Conservation (phyloP, 2,329 filamentous ascomycete genomes). For the Hymenoscyphus repandus region DNA sequence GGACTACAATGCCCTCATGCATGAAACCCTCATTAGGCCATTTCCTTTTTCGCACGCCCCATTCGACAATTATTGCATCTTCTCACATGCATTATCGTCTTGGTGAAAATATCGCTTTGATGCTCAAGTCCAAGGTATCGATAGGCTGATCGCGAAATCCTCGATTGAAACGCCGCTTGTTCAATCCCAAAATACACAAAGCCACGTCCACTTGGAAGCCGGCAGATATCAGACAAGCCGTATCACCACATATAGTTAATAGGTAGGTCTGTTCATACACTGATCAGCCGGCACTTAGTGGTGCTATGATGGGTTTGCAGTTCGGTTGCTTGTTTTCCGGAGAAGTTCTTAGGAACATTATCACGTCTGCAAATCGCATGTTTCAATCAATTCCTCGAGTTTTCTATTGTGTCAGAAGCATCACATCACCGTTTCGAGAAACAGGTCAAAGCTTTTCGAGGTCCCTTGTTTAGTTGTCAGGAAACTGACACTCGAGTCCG, state of each 20-base stretch:
- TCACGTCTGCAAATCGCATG: background rate
- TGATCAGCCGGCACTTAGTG: too few species aligned
- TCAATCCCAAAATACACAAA: too few species aligned
- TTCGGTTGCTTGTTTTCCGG: too few species aligned
- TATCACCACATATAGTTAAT: too few species aligned
- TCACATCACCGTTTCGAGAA: background rate
- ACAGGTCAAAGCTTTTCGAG: background rate
- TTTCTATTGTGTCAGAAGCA: background rate
- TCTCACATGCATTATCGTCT: background rate
- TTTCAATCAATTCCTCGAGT: background rate
- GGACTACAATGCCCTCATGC: background rate
- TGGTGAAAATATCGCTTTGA: too few species aligned
- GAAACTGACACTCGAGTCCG: background rate
- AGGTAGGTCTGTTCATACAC: too few species aligned
- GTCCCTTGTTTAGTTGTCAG: background rate
- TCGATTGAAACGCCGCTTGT: too few species aligned
- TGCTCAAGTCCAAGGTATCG: too few species aligned
- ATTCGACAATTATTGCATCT: conserved; percentile 1
- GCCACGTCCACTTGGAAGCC: too few species aligned
- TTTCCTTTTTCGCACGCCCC: background rate
- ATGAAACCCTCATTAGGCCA: background rate
- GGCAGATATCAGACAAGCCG: too few species aligned
- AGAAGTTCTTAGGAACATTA: background rate
- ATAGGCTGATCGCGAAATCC: too few species aligned
- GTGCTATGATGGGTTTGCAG: too few species aligned